phyloP scores from a whole-genome alignment of 805 yeast species.

The Ogataea dorogensis region DNA sequence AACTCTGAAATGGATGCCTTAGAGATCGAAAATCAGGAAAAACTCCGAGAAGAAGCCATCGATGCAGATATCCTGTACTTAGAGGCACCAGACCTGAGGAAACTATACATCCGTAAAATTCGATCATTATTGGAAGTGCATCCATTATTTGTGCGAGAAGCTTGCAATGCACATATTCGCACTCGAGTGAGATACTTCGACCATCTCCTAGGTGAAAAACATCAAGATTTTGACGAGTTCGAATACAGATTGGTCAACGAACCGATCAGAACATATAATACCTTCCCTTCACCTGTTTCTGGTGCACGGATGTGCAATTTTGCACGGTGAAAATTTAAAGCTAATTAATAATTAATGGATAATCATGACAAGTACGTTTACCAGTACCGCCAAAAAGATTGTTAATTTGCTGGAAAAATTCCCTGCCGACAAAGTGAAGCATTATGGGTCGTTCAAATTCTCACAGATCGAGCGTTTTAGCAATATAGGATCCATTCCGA shows the following conservation, averaged over 20 bases:
- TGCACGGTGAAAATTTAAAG: neutral
- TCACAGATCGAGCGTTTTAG: constrained; percentile 58
- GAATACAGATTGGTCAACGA: constrained; percentile 13
- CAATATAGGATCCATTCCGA: constrained; percentile 47
- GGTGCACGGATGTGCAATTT: constrained; percentile 9
- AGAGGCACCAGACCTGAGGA: constrained; percentile 15
- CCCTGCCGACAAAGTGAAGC: constrained; percentile 68
- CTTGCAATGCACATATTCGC: constrained; percentile 15
- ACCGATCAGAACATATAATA: constrained; percentile 7
- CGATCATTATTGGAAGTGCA: constrained; percentile 3
- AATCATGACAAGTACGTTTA: constrained; percentile 7
- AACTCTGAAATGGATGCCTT: constrained; percentile 16
- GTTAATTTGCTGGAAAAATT: constrained; percentile 57
- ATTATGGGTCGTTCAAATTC: constrained; percentile 68
- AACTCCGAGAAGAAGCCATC: constrained; percentile 14
- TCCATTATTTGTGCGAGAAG: constrained; percentile 9
- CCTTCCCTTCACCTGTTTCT: neutral
- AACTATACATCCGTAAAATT: constrained; percentile 17
- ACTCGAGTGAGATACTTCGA: constrained; percentile 7
- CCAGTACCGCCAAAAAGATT: constrained; percentile 46
- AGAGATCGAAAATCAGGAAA: constrained; percentile 20
- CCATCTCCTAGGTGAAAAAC: constrained; percentile 4
- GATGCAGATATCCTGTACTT: constrained; percentile 25
- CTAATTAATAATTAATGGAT: constrained; percentile 11
- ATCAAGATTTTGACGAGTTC: constrained; percentile 10